Evolutionary conservation across 306 rosid species (phyloP).

Genomic region (Gleditsia sinensis): DNA sequence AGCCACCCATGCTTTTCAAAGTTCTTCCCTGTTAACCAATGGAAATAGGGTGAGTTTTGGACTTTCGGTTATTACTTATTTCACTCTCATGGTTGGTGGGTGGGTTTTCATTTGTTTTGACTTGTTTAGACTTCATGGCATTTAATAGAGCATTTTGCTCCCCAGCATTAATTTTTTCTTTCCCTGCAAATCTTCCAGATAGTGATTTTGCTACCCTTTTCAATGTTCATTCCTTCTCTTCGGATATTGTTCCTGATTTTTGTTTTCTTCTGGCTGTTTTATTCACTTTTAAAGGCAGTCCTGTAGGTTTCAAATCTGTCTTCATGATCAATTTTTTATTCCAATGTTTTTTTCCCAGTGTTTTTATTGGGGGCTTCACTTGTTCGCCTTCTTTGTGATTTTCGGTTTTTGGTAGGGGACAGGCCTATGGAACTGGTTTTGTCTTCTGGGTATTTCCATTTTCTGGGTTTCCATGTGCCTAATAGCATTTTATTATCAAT

Average conservation of each 20-base stretch:
- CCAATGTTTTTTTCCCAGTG: constrained; percentile 30
- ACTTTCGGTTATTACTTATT: not conserved
- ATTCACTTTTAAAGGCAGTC: constrained; percentile 9
- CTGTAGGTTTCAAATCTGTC: constrained; percentile 43
- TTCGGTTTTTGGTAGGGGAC: constrained; percentile 54
- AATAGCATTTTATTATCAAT: constrained; percentile 13
- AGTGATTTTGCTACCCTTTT: constrained; percentile 69
- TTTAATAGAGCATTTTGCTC: constrained; percentile 36
- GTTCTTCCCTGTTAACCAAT: constrained; percentile 3
- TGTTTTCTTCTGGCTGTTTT: constrained; percentile 65
- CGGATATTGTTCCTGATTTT: constrained; percentile 68
- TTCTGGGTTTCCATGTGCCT: constrained; percentile 39
- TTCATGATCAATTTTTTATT: constrained; percentile 30
- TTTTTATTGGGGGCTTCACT: constrained; percentile 56
- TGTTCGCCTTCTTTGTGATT: constrained; percentile 45
- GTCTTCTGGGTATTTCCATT: constrained; percentile 64
- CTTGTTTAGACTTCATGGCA: constrained; percentile 25
- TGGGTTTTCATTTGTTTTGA: constrained; percentile 26
- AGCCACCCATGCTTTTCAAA: constrained; percentile 5
- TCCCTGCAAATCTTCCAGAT: constrained; percentile 40
- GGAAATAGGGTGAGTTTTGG: not conserved
- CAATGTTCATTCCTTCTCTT: constrained; percentile 78
- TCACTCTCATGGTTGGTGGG: constrained; percentile 31
- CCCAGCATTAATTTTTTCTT: constrained; percentile 10
- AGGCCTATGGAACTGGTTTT: constrained; percentile 54